phyloP scores from a whole-genome alignment of 257 asterid genomes.

The Nicotiana obtusifolia region DNA sequence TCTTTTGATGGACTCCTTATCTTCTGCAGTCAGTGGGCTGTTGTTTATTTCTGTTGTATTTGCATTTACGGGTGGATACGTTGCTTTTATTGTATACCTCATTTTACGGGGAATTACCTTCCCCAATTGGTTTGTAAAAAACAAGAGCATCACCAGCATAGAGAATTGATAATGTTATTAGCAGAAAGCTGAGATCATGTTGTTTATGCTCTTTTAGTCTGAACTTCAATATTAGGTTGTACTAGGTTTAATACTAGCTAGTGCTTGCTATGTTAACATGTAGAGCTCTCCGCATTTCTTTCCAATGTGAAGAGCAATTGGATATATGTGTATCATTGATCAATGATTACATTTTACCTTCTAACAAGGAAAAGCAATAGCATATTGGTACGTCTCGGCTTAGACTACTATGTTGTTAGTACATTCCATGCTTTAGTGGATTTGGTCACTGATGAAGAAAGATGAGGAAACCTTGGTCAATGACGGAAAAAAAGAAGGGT shows the following conservation, averaged over 20 bases:
- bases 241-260: not conserved
- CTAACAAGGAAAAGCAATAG: not conserved
- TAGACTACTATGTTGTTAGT: not conserved
- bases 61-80: conserved; percentile 43
- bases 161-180: conserved; percentile 12
- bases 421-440: too few species aligned
- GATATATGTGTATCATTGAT: not conserved
- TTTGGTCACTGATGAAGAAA: too few species aligned
- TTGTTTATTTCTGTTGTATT: conserved; percentile 31
- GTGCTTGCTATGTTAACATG: not conserved
- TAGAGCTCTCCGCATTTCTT: not conserved
- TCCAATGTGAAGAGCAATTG: too few species aligned
- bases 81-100: conserved; percentile 54
- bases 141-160: conserved; percentile 20
- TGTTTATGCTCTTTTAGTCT: not conserved
- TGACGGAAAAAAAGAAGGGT: too few species aligned
- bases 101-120: conserved; percentile 35
- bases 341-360: not conserved
- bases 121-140: conserved; percentile 29
- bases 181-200: not conserved
- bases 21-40: conserved; percentile 47
- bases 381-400: too few species aligned
- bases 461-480: too few species aligned
- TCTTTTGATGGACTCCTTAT: conserved; percentile 59
- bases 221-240: not conserved